phyloP scores from a whole-genome alignment of 2,329 filamentous ascomycete genomes.

The Aspergillus glaucus region DNA sequence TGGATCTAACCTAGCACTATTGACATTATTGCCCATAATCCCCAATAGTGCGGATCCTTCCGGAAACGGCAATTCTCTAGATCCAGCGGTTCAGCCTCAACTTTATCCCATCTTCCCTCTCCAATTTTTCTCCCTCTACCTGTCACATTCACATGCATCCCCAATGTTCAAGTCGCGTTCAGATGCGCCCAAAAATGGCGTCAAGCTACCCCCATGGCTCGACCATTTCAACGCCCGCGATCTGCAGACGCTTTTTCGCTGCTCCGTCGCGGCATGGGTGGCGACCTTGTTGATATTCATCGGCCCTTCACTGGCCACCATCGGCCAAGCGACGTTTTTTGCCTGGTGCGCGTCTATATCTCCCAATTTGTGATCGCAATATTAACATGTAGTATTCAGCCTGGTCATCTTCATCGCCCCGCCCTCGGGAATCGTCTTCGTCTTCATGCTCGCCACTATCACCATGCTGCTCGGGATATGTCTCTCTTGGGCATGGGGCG shows the following conservation, averaged over 20 bases:
- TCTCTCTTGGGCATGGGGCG: slow-evolving; percentile 47
- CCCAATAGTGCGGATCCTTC: background rate
- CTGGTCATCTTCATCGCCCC: slow-evolving; percentile 42
- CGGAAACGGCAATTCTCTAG: background rate
- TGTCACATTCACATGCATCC: background rate
- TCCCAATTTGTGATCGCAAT: background rate
- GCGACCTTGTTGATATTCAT: slow-evolving; percentile 45
- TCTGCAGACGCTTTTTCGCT: slow-evolving; percentile 44
- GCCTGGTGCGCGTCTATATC: slow-evolving; percentile 17
- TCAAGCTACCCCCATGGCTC: slow-evolving; percentile 22
- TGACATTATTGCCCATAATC: background rate
- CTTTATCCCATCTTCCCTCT: slow-evolving; percentile 4
- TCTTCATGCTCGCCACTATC: slow-evolving; percentile 39
- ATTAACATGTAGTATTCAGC: slow-evolving; percentile 8
- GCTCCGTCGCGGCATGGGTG: slow-evolving; percentile 43
- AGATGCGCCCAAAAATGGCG: background rate
- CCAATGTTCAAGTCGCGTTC: background rate
- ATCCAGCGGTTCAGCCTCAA: slow-evolving; percentile 25
- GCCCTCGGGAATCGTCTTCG: slow-evolving; percentile 41
- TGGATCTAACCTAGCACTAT: background rate
- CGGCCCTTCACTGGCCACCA: slow-evolving; percentile 32
- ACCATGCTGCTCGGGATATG: slow-evolving; percentile 44
- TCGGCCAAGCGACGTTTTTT: slow-evolving; percentile 45
- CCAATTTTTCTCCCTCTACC: slow-evolving; percentile 3
- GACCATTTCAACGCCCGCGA: slow-evolving; percentile 45